Evolutionary conservation across 805 yeast species (phyloP).

Genomic region (Candida yuanshanica): DNA sequence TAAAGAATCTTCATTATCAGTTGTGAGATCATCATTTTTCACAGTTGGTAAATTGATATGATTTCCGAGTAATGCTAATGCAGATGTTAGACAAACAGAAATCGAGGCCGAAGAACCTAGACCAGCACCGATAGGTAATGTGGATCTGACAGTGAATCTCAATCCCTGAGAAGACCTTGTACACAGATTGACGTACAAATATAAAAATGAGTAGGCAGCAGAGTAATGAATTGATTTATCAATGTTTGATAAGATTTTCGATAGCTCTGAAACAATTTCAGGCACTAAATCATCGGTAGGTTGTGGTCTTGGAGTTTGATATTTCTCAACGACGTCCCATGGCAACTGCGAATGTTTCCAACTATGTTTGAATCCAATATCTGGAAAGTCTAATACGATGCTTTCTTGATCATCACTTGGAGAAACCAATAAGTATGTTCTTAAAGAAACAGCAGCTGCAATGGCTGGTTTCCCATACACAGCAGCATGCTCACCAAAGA

Average conservation of each 20-base stretch:
- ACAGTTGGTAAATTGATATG: conserved; percentile 39
- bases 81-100: conserved; percentile 77
- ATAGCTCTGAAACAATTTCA: conserved; percentile 46
- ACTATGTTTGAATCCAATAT: conserved; percentile 56
- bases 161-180: conserved; percentile 39
- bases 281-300: conserved; percentile 54
- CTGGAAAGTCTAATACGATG: conserved; percentile 75
- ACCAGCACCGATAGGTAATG: conserved; percentile 95
- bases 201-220: conserved; percentile 80
- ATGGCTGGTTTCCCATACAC: conserved; percentile 92
- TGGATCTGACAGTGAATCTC: conserved; percentile 66
- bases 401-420: conserved; percentile 34
- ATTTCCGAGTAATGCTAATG: conserved; percentile 57
- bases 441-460: conserved; percentile 86
- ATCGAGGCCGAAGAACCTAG: conserved; percentile 91
- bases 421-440: conserved; percentile 73
- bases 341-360: conserved; percentile 66
- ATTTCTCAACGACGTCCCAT: conserved; percentile 36
- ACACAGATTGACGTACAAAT: conserved; percentile 62
- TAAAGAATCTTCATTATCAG: conserved; percentile 38
- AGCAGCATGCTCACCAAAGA: conserved; percentile 96
- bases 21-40: conserved; percentile 29
- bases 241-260: conserved; percentile 38
- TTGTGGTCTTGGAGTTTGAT: conserved; percentile 17
- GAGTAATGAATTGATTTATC: conserved; percentile 58